phyloP scores from a whole-genome alignment of 1,139 yeast species.

The Pichia sp. region DNA sequence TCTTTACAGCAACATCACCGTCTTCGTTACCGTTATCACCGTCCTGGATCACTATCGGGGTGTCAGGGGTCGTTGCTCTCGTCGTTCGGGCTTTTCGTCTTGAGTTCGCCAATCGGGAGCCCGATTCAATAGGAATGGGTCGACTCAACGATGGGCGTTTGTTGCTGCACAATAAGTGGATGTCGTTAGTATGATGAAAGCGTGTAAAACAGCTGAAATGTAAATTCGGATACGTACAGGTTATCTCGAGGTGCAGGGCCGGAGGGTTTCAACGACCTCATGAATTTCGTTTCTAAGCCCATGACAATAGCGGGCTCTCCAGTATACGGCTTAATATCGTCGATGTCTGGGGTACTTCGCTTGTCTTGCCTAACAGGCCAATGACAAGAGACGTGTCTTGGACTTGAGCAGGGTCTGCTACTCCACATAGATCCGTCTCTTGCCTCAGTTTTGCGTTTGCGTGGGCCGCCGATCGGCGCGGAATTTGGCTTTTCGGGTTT shows the following conservation, averaged over 20 bases:
- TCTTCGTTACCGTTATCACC: background rate
- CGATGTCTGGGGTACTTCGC: no score
- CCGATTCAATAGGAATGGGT: background rate
- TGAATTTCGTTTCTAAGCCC: constrained; percentile 1
- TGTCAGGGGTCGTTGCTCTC: constrained; percentile 3
- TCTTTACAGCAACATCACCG: background rate
- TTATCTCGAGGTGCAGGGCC: constrained; percentile 7
- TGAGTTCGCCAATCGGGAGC: background rate
- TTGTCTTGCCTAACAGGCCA: background rate
- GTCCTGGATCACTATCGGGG: constrained; percentile 1
- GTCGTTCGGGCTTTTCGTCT: background rate
- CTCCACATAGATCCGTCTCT: background rate
- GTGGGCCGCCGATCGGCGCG: background rate
- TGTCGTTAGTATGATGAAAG: constrained; percentile 1
- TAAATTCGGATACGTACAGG: no score
- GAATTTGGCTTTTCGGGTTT: background rate
- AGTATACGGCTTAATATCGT: no score
- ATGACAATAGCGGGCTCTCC: background rate
- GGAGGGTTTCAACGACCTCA: constrained; percentile 7
- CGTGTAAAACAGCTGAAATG: no score
- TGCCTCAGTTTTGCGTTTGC: no score
- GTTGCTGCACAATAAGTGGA: background rate
- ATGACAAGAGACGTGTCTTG: background rate
- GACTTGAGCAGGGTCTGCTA: background rate
- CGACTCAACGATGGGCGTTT: background rate